Evolutionary conservation across 169 alveolate species (phyloP).

Genomic region (Plasmodium knowlesi): DNA sequence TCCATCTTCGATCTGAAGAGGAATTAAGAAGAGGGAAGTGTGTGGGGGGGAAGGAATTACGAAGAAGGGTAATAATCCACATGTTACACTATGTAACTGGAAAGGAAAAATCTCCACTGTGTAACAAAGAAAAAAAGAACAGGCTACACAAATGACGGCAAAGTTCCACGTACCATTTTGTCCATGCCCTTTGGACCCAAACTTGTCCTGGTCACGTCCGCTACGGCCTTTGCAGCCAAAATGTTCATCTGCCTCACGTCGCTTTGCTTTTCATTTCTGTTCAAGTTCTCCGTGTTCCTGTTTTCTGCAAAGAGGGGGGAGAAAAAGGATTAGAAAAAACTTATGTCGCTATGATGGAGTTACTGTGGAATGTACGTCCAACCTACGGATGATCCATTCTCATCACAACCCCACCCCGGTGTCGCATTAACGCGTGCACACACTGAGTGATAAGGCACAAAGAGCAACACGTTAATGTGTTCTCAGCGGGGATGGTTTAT

Average conservation of each 20-base stretch:
- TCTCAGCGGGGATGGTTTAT: neutral
- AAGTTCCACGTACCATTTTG: conserved; percentile 92
- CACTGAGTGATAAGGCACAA: neutral
- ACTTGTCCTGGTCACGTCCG: conserved; percentile 98
- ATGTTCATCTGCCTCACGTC: conserved; percentile 89
- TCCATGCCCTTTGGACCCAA: conserved; percentile 99
- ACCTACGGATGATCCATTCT: neutral
- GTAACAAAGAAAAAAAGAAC: no score
- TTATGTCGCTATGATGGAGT: neutral
- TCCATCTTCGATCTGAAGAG: conserved; percentile 91
- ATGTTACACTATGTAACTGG: neutral
- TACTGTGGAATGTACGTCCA: neutral
- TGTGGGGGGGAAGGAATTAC: neutral
- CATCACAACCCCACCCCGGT: neutral
- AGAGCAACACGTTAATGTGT: neutral
- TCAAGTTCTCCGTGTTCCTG: conserved; percentile 74
- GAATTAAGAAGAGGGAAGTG: neutral
- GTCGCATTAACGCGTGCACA: neutral
- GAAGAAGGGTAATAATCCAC: neutral
- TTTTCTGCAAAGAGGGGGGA: conserved; percentile 38
- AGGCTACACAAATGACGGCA: no score
- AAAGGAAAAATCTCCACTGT: neutral
- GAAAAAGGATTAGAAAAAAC: neutral
- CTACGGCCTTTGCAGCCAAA: conserved; percentile 94
- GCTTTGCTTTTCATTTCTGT: conserved; percentile 84